phyloP scores from a whole-genome alignment of 306 rosid species.

The Corylus americana region DNA sequence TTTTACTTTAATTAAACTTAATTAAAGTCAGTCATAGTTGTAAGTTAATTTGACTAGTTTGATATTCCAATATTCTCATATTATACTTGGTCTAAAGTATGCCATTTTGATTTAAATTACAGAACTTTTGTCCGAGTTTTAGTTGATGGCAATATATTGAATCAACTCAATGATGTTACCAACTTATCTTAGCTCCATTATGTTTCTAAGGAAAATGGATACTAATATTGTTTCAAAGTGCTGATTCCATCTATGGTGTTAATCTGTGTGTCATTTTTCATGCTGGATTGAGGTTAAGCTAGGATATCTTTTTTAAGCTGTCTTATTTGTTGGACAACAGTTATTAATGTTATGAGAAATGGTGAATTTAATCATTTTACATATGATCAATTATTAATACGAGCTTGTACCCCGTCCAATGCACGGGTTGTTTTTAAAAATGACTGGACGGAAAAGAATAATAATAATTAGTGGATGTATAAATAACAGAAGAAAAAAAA shows the following conservation, averaged over 20 bases:
- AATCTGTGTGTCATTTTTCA: not conserved
- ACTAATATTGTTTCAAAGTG: not conserved
- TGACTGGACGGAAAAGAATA: too few relatives aligned
- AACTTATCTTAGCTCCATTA: not conserved
- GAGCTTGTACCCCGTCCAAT: too few relatives aligned
- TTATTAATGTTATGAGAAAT: not conserved
- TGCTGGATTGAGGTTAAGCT: not conserved
- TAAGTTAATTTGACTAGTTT: not conserved
- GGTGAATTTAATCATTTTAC: not conserved
- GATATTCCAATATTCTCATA: not conserved
- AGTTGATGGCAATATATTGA: not conserved
- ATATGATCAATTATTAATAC: not conserved
- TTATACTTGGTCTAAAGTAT: not conserved
- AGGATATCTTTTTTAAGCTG: not conserved
- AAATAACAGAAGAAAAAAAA: too few relatives aligned
- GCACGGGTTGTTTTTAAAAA: too few relatives aligned
- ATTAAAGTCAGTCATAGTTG: not conserved
- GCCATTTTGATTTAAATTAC: not conserved
- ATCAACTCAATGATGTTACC: not conserved
- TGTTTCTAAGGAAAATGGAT: not conserved
- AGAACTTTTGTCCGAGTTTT: not conserved
- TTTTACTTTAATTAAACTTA: slow-evolving; percentile 2
- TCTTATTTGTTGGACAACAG: not conserved
- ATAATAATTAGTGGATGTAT: too few relatives aligned
- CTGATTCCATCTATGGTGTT: not conserved